These are phyloP conservation scores for Malassezia sp. DNA, from an alignment of 1,284 basidiomycete species.

Conservation along the genomic window DNA sequence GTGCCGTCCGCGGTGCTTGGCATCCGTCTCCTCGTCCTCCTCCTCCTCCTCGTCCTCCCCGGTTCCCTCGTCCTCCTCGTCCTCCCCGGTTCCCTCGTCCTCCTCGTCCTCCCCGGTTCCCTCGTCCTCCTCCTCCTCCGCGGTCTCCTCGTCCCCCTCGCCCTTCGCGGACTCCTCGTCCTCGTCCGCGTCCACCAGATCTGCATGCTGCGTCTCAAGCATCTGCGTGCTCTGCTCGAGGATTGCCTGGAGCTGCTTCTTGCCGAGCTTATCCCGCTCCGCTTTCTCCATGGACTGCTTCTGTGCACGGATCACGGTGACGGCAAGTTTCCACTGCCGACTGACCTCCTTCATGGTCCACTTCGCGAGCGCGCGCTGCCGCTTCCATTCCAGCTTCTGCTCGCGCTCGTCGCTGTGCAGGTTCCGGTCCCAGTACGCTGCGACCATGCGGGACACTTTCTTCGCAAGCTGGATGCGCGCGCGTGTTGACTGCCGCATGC, in stretches of 20 bases:
- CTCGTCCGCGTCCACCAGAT: constrained; percentile 18
- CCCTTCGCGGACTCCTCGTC: too few relatives aligned
- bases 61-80: constrained; percentile 36
- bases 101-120: constrained; percentile 17
- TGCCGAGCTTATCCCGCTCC: constrained; percentile 60
- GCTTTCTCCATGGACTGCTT: constrained; percentile 54
- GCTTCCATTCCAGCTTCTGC: constrained; percentile 58
- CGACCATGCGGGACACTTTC: constrained; percentile 60
- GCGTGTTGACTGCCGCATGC: constrained; percentile 39
- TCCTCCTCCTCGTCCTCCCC: constrained; percentile 51
- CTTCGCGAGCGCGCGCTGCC: constrained; percentile 60
- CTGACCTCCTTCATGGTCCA: constrained; percentile 60
- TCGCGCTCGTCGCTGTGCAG: constrained; percentile 57
- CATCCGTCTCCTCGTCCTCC: constrained; percentile 51
- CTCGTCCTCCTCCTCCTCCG: constrained; percentile 24
- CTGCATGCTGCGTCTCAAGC: constrained; percentile 57
- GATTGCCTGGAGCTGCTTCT: constrained; percentile 78
- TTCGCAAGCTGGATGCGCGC: constrained; percentile 39
- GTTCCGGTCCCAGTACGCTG: constrained; percentile 66
- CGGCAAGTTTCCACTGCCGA: constrained; percentile 77
- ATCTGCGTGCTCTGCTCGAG: constrained; percentile 78
- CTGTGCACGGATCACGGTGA: constrained; percentile 68
- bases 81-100: constrained; percentile 29
- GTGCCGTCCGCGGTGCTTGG: constrained; percentile 31
- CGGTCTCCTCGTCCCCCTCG: constrained; percentile 16